These are phyloP conservation scores for Sarocladium strictum DNA, from an alignment of 2,329 filamentous ascomycete species.

Conservation along the genomic window DNA sequence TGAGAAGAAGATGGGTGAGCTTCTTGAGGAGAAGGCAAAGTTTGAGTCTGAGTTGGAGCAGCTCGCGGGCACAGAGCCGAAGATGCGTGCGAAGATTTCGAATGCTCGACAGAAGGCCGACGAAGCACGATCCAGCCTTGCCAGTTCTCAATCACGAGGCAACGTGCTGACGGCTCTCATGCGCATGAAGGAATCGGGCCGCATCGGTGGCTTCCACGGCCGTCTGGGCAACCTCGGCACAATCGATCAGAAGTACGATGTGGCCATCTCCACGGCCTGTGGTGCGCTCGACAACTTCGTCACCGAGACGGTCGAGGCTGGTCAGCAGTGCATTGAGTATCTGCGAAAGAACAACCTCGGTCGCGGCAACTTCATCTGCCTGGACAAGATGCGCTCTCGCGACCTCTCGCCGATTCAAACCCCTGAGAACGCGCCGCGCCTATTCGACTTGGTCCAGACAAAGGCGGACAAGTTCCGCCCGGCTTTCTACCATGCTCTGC, in stretches of 20 bases:
- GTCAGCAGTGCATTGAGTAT: constrained; percentile 97
- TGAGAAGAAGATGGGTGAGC: constrained; percentile 62
- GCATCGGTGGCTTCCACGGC: constrained; percentile 95
- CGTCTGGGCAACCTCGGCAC: constrained; percentile 88
- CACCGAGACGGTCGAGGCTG: constrained; percentile 90
- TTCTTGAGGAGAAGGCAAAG: constrained; percentile 70
- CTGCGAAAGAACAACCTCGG: constrained; percentile 95
- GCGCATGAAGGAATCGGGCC: constrained; percentile 90
- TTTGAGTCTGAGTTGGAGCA: constrained; percentile 68
- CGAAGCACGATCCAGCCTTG: constrained; percentile 84
- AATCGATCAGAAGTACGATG: constrained; percentile 90
- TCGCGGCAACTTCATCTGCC: constrained; percentile 91
- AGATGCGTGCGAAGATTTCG: constrained; percentile 77
- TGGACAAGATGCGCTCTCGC: constrained; percentile 76
- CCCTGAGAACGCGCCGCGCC: constrained; percentile 82
- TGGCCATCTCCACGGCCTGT: constrained; percentile 97
- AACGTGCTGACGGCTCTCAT: constrained; percentile 89
- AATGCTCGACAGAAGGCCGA: constrained; percentile 91
- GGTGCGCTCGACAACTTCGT: constrained; percentile 91
- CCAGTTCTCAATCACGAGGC: constrained; percentile 85
- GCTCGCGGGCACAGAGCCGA: constrained; percentile 71
- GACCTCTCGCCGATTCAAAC: constrained; percentile 78
- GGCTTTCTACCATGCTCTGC: constrained; percentile 91
- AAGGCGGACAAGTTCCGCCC: constrained; percentile 83
- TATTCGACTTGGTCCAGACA: constrained; percentile 88